Conservation (phyloP, 2,329 filamentous ascomycete species). For the Didymella sp. region DNA sequence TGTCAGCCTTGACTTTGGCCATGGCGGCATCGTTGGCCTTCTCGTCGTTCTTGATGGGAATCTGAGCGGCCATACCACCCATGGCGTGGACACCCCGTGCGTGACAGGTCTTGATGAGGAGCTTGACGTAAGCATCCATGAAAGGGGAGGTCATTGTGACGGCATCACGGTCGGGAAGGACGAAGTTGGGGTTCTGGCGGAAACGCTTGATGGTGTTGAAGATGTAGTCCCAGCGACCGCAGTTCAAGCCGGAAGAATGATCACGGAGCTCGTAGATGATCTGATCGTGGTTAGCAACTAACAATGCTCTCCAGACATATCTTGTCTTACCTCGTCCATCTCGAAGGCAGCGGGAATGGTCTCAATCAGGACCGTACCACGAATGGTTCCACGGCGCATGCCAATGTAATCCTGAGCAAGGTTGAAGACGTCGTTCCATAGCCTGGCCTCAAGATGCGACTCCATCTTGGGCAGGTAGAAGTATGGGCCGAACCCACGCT, state of each 20-base stretch:
- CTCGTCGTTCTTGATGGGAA: conserved; percentile 95
- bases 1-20: conserved; percentile 91
- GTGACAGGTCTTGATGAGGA: conserved; percentile 98
- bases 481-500: conserved; percentile 87
- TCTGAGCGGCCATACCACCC: conserved; percentile 98
- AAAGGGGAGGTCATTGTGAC: conserved; percentile 99
- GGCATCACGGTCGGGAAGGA: conserved; percentile 86
- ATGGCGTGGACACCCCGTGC: conserved; percentile 97
- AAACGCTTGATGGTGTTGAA: conserved; percentile 99
- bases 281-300: conserved; percentile 46
- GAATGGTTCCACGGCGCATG: conserved; percentile 88
- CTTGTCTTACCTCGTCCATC: conserved; percentile 82
- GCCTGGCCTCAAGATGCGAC: conserved; percentile 91
- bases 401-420: conserved; percentile 91
- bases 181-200: conserved; percentile 90
- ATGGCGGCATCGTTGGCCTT: conserved; percentile 92
- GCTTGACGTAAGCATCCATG: conserved; percentile 96
- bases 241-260: conserved; percentile 96
- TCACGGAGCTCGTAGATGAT: conserved; percentile 99
- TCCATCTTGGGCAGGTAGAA: conserved; percentile 99
- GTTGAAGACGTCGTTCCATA: conserved; percentile 99
- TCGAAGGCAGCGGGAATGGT: conserved; percentile 97
- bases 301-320: too few species aligned
- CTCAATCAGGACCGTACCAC: conserved; percentile 95
- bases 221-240: conserved; percentile 99